A percentile compares a stretch with the other conserved stretches of the same genome.
phyloP scores from a whole-genome alignment of 1,284 basidiomycete genomes.

The Marasmius oreades region DNA sequence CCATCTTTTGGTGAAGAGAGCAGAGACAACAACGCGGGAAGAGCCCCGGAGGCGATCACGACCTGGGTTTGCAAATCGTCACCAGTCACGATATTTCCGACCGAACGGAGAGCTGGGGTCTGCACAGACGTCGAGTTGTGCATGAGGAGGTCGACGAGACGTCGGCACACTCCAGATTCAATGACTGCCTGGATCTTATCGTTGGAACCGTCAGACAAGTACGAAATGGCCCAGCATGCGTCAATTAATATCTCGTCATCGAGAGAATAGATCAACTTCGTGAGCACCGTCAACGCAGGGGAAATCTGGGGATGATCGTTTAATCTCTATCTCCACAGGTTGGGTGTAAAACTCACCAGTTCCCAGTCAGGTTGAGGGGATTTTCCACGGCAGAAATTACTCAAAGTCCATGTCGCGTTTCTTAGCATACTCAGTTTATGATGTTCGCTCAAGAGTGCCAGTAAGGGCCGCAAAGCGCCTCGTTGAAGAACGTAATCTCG shows the following conservation, averaged over 20 bases:
- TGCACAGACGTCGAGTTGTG: slow-evolving; percentile 98
- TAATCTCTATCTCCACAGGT: slow-evolving; percentile 8
- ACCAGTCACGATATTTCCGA: slow-evolving; percentile 98
- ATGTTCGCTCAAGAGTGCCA: slow-evolving; percentile 75
- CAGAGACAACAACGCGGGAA: slow-evolving; percentile 88
- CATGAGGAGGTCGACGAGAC: slow-evolving; percentile 97
- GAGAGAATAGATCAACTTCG: slow-evolving; percentile 98
- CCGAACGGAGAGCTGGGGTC: slow-evolving; percentile 95
- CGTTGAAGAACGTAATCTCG: slow-evolving; percentile 85
- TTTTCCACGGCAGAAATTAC: slow-evolving; percentile 98
- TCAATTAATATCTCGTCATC: slow-evolving; percentile 99
- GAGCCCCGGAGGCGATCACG: slow-evolving; percentile 93
- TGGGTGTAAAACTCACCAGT: slow-evolving; percentile 48
- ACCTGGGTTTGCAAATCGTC: slow-evolving; percentile 99
- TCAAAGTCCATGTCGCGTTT: slow-evolving; percentile 97
- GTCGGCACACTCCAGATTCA: slow-evolving; percentile 95
- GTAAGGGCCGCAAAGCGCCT: slow-evolving; percentile 70
- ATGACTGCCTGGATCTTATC: slow-evolving; percentile 99
- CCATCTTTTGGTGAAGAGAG: slow-evolving; percentile 96
- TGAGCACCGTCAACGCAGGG: slow-evolving; percentile 92
- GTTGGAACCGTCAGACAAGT: slow-evolving; percentile 98
- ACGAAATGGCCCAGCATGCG: slow-evolving; percentile 99
- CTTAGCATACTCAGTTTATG: slow-evolving; percentile 97
- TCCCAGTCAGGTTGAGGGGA: slow-evolving; percentile 96
- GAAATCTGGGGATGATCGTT: slow-evolving; percentile 67